Evolutionary conservation across 2,329 filamentous ascomycete species (phyloP), one percentile per base, ranked within the genome.

Genomic region (Penicillium polonicum): DNA sequence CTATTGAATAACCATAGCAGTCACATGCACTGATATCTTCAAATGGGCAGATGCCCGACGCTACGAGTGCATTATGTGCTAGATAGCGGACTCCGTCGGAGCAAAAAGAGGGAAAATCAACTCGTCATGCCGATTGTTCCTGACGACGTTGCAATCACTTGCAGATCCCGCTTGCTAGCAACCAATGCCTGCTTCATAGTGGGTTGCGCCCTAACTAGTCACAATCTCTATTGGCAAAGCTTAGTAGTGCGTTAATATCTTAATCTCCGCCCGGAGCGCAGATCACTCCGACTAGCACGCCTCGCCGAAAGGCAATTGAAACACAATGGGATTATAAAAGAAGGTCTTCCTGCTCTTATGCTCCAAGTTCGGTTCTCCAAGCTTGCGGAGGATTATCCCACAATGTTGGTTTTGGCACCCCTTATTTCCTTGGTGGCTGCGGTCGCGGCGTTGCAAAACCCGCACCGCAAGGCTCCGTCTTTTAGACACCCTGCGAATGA

Each of bases 381-480:
- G n/a, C 13, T 35, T 1, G 42, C 9, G 42, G 44, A 48, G 21
- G 19, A 50, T 50, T 17, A 27, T 46, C 5, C 17, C 36, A 54
- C 5, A 9, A 64, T 64, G 62, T 43, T 43, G 17, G 17, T 61
- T 19, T 56, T 54, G 31, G 45, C 33, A 17, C 23, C 54, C 4
- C 29, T 65, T 43, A 51, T 36, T 17, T 19, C 60, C 1, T 43
- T 66, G 0, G 43, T 61, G 27, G 46, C 49, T 3, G 51, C 56
- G 13, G 62, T 45, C 29, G 48, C 48, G 31, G 59, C 62, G 12
- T 38, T 69, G 35, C 50, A 65, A 19, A 69, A 21, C 21, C 67
- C 65, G 9, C 66, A 69, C 46, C 62, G 51, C 15, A 63, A 61
- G 39, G 64, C 60, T 9, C 21, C 42, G 15, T 39, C 44, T 2